A percentile compares a stretch with the other conserved stretches of the same genome.
phyloP scores from a whole-genome alignment of 2,329 filamentous ascomycete species.

The Ceratocystis harringtonii region DNA sequence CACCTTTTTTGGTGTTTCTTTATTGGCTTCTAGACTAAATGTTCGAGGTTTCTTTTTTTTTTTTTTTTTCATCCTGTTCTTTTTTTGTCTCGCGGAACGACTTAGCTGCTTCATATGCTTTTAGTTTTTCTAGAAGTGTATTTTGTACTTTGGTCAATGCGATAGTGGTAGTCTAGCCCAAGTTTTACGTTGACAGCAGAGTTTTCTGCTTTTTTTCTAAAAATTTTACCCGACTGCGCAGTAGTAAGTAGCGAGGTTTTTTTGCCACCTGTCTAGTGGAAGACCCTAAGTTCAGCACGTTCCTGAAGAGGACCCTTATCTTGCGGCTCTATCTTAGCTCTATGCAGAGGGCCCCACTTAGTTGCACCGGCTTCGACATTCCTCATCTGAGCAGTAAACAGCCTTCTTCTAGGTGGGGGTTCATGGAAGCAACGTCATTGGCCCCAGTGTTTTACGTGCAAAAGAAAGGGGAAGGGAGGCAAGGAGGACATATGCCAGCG shows the following conservation, averaged over 20 bases:
- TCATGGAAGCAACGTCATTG: constrained; percentile 13
- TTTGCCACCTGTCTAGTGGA: neutral
- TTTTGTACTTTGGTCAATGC: neutral
- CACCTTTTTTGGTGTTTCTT: neutral
- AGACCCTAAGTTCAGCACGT: constrained; percentile 4
- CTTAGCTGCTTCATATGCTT: neutral
- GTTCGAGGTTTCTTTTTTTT: neutral
- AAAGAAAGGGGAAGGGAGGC: neutral
- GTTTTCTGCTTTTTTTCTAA: neutral
- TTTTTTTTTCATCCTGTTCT: neutral
- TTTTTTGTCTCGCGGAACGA: neutral
- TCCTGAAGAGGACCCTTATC: constrained; percentile 2
- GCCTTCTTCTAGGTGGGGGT: neutral
- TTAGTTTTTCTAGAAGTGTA: neutral
- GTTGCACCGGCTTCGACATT: constrained; percentile 12
- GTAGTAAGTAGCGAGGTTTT: neutral
- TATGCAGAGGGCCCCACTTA: constrained; percentile 10
- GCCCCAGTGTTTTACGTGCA: neutral
- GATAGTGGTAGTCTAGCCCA: neutral
- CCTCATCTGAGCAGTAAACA: constrained; percentile 10
- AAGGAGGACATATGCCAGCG: neutral
- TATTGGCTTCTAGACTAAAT: neutral
- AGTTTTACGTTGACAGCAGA: neutral
- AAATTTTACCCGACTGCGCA: neutral
- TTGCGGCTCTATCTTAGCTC: neutral